Evolutionary conservation across 2,329 filamentous ascomycete species (phyloP).

Genomic region (Aureobasidium sp.): DNA sequence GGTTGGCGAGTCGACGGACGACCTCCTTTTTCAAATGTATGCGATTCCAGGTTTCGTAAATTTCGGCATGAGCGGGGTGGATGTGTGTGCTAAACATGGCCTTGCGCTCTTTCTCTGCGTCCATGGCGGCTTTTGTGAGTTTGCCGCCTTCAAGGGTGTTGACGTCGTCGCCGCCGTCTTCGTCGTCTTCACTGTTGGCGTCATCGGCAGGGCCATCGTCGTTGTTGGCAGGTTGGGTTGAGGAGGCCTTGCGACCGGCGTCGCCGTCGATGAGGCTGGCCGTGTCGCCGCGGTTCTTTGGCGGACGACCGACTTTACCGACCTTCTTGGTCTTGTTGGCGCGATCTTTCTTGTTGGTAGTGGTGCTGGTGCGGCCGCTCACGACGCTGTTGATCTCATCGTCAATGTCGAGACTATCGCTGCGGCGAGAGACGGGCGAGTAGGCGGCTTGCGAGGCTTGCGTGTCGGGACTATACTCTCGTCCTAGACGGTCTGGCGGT

Average conservation of each 20-base stretch:
- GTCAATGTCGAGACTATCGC: conserved; percentile 23
- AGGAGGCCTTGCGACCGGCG: conserved; percentile 8
- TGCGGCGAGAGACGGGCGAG: conserved; percentile 9
- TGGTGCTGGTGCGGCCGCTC: conserved; percentile 14
- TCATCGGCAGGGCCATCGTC: conserved; percentile 39
- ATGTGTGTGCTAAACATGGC: conserved; percentile 55
- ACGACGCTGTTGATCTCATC: conserved; percentile 30
- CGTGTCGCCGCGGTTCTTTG: conserved; percentile 11
- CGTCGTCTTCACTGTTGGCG: conserved; percentile 38
- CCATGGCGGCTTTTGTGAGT: conserved; percentile 51
- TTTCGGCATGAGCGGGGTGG: conserved; percentile 56
- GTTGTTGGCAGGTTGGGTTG: conserved; percentile 26
- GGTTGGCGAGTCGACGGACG: conserved; percentile 69
- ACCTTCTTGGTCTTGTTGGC: conserved; percentile 32
- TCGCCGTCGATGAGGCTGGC: conserved; percentile 15
- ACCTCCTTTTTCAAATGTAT: conserved; percentile 60
- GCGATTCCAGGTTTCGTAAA: conserved; percentile 63
- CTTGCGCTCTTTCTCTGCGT: conserved; percentile 60
- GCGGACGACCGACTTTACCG: conserved; percentile 14
- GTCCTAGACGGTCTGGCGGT: conserved; percentile 38
- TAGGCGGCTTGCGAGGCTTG: conserved; percentile 15
- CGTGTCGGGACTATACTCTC: conserved; percentile 15
- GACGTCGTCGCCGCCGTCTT: conserved; percentile 51
- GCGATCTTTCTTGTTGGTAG: conserved; percentile 17
- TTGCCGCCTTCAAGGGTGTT: conserved; percentile 46